A percentile compares a stretch with the other conserved stretches of the same genome.
These are phyloP conservation scores for Tuber magnatum DNA, from an alignment of 495 filamentous ascomycete genomes.

Conservation along the genomic window DNA sequence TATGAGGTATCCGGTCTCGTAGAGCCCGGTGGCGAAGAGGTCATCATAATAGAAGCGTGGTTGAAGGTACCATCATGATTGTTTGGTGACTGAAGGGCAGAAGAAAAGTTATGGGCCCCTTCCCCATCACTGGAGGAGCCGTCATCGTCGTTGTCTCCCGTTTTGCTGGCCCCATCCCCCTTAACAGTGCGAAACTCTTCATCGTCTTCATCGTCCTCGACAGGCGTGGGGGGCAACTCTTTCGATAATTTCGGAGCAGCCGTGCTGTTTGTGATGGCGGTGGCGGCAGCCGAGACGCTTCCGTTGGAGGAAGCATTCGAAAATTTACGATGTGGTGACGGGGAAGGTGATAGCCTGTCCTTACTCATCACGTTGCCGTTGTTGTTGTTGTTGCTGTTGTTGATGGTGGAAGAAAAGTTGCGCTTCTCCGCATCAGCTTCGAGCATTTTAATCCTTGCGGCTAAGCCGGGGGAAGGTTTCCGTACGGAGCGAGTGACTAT, in stretches of 20 bases:
- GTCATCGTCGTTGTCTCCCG: neutral
- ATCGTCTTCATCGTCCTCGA: constrained; percentile 34
- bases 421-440: constrained; percentile 41
- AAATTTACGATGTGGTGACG: constrained; percentile 37
- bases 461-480: constrained; percentile 40
- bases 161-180: constrained; percentile 6
- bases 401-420: constrained; percentile 16
- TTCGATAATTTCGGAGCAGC: constrained; percentile 19
- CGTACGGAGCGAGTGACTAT: constrained; percentile 33
- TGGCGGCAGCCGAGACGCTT: constrained; percentile 13
- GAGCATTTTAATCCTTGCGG: constrained; percentile 41
- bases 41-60: constrained; percentile 39
- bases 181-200: constrained; percentile 12
- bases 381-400: constrained; percentile 2
- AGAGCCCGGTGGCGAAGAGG: constrained; percentile 45
- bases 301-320: constrained; percentile 20
- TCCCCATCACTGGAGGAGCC: neutral
- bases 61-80: constrained; percentile 21
- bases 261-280: constrained; percentile 21
- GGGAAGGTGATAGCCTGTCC: constrained; percentile 35
- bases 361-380: constrained; percentile 14
- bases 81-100: neutral
- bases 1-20: constrained; percentile 33
- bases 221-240: constrained; percentile 40
- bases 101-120: neutral